Evolutionary conservation across 2,329 filamentous ascomycete genomes (phyloP).

Genomic region (Myriangium duriaei): DNA sequence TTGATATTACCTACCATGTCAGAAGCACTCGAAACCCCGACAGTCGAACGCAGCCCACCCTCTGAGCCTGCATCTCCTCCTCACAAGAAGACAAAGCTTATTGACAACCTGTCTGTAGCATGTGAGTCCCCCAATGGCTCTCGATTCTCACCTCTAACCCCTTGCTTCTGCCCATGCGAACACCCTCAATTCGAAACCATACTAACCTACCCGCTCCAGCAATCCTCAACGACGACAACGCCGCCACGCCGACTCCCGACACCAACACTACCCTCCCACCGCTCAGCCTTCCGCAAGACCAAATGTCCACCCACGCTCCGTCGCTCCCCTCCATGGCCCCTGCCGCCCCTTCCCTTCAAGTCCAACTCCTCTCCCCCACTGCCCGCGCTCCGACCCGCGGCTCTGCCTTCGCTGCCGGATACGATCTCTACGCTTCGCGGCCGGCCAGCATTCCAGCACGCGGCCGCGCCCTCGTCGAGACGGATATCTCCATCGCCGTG

Average conservation of each 20-base stretch:
- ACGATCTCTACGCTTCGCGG: constrained; percentile 73
- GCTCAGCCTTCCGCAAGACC: constrained; percentile 14
- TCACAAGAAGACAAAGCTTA: constrained; percentile 66
- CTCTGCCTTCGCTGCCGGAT: constrained; percentile 80
- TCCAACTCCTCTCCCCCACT: constrained; percentile 75
- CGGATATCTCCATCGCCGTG: constrained; percentile 81
- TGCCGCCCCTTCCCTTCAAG: constrained; percentile 51
- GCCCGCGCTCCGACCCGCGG: constrained; percentile 80
- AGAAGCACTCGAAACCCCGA: constrained; percentile 20
- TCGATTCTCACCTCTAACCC: background rate
- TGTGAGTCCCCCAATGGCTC: constrained; percentile 16
- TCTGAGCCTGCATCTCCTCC: constrained; percentile 60
- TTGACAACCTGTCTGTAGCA: constrained; percentile 27
- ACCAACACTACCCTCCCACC: constrained; percentile 9
- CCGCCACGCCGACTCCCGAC: constrained; percentile 22
- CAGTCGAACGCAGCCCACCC: constrained; percentile 34
- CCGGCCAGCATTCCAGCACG: constrained; percentile 64
- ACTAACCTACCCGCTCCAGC: constrained; percentile 15
- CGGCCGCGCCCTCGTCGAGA: constrained; percentile 78
- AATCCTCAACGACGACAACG: constrained; percentile 24
- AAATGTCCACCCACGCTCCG: constrained; percentile 9
- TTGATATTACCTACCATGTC: no score
- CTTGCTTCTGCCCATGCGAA: constrained; percentile 7
- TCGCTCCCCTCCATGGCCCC: constrained; percentile 20
- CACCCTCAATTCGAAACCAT: constrained; percentile 4